phyloP scores from a whole-genome alignment of 2,329 filamentous ascomycete genomes.

The Pestalotiopsis sp. region DNA sequence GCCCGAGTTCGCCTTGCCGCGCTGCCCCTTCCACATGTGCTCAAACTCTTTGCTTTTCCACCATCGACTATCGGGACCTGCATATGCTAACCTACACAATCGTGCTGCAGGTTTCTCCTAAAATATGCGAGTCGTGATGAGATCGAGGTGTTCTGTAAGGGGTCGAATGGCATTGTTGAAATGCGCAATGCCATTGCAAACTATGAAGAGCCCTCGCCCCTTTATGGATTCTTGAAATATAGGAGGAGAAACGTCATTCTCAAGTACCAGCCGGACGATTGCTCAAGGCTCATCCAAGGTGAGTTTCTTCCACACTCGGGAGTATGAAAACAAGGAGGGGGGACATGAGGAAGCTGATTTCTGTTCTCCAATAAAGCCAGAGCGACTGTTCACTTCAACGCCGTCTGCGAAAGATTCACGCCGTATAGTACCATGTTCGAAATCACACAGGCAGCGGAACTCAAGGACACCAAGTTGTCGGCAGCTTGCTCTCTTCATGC shows the following conservation, averaged over 20 bases:
- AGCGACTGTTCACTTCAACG: constrained; percentile 73
- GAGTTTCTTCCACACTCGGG: constrained; percentile 28
- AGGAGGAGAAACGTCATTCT: constrained; percentile 86
- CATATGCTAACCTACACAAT: neutral
- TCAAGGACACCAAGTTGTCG: constrained; percentile 86
- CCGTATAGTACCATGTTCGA: constrained; percentile 86
- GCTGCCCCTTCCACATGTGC: constrained; percentile 5
- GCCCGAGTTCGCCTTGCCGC: neutral
- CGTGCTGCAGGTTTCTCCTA: constrained; percentile 77
- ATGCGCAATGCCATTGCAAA: constrained; percentile 75
- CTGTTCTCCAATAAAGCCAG: constrained; percentile 63
- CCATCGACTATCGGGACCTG: constrained; percentile 2
- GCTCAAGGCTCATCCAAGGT: constrained; percentile 93
- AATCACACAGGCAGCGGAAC: constrained; percentile 72
- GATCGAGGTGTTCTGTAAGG: constrained; percentile 75
- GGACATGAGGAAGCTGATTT: neutral
- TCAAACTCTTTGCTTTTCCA: constrained; percentile 1
- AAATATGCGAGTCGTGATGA: constrained; percentile 91
- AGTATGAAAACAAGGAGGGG: neutral
- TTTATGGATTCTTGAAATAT: constrained; percentile 92
- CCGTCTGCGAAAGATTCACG: constrained; percentile 71
- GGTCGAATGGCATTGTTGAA: constrained; percentile 82
- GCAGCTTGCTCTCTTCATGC: constrained; percentile 88
- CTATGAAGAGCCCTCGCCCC: constrained; percentile 82
- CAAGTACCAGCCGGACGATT: constrained; percentile 89